These are phyloP conservation scores for Pyrenopolyporus hunteri DNA, from an alignment of 495 filamentous ascomycete species.

Conservation along the genomic window DNA sequence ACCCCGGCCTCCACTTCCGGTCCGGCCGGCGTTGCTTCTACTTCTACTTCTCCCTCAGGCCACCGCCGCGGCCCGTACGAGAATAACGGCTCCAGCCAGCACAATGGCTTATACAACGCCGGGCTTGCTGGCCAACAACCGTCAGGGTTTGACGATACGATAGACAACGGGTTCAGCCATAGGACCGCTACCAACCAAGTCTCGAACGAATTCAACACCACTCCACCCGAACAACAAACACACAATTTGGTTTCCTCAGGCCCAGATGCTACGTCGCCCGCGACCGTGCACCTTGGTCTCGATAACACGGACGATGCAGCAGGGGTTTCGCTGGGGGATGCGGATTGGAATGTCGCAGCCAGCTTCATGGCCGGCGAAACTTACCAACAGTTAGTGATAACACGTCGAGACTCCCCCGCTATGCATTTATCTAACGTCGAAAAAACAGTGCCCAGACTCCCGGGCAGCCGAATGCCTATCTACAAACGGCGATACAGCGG, in stretches of 20 bases:
- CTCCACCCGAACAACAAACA: background rate
- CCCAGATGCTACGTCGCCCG: conserved; percentile 14
- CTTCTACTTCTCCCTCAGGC: background rate
- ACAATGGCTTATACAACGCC: conserved; percentile 2
- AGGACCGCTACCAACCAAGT: background rate
- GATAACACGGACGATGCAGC: background rate
- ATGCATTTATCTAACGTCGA: background rate
- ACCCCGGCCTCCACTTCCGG: too few species aligned
- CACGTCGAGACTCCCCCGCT: background rate
- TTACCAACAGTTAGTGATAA: conserved; percentile 9
- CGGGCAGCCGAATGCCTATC: too few species aligned
- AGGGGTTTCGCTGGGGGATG: background rate
- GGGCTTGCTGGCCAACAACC: background rate
- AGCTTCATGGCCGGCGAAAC: conserved; percentile 1
- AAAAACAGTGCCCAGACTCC: too few species aligned
- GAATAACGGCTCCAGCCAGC: background rate
- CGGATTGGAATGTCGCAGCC: conserved; percentile 14
- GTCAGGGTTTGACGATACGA: conserved; percentile 5
- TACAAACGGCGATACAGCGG: too few species aligned
- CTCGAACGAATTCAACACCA: background rate
- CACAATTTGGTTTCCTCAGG: conserved; percentile 4
- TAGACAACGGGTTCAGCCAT: background rate
- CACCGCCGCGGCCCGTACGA: conserved; percentile 1
- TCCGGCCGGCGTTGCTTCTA: background rate
- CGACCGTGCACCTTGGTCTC: conserved; percentile 4